These are phyloP conservation scores for Pichia scutulata DNA, from an alignment of 805 yeast genomes.

Conservation along the genomic window DNA sequence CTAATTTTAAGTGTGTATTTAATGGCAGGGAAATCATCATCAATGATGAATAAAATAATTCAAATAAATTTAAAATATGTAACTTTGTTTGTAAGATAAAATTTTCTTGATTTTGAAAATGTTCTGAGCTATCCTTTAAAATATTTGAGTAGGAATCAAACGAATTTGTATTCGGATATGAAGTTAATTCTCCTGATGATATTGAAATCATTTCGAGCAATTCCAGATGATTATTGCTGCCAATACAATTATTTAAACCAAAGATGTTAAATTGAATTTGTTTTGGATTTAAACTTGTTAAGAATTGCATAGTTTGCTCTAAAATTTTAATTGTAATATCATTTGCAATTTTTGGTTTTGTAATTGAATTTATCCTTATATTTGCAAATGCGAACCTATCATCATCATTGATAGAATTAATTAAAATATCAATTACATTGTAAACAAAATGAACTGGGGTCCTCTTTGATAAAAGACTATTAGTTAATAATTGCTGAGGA, in stretches of 20 bases:
- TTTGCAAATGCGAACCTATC: conserved; percentile 25
- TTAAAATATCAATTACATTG: conserved; percentile 47
- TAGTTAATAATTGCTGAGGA: conserved; percentile 28
- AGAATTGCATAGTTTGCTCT: conserved; percentile 6
- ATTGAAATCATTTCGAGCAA: conserved; percentile 40
- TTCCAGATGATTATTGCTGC: conserved; percentile 39
- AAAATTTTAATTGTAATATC: conserved; percentile 1
- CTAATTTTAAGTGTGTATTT: conserved; percentile 1
- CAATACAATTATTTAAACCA: conserved; percentile 48
- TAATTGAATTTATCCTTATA: conserved; percentile 10
- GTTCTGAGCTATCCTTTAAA: conserved; percentile 10
- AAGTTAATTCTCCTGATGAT: conserved; percentile 8
- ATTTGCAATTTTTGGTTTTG: not conserved
- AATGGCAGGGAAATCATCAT: conserved; percentile 4
- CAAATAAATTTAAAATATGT: conserved; percentile 42
- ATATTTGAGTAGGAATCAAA: conserved; percentile 18
- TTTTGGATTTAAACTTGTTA: conserved; percentile 1
- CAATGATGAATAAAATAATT: conserved; percentile 28
- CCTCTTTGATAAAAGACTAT: conserved; percentile 39
- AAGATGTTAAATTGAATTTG: conserved; percentile 30
- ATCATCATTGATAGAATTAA: conserved; percentile 31
- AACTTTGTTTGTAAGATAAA: conserved; percentile 38
- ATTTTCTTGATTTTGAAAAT: conserved; percentile 31
- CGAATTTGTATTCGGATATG: conserved; percentile 22
- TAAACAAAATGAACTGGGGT: conserved; percentile 46